Base-by-base conservation (phyloP, 139 green algal species). In the Chlorella sp. region DNA sequence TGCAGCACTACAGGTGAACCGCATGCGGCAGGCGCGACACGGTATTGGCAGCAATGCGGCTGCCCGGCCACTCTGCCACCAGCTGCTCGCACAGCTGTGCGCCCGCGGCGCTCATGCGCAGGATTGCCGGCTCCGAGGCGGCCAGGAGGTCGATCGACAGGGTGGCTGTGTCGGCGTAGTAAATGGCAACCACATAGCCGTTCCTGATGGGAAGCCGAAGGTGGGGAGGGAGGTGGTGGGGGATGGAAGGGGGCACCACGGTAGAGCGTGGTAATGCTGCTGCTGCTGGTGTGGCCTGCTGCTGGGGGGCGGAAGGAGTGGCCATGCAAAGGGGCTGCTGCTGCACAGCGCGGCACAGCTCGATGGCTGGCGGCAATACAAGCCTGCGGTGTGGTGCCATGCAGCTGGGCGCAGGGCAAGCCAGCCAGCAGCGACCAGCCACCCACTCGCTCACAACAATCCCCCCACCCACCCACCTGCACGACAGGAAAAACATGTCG, bases 401-500 rank as follows among this genome's bases (percentile, higher is more conserved):
- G 26, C 28, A 69, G 28, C 14, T 30, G 19, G 32, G 32, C 16
- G 32, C 24, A 6, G 19, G 30, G 20, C 24, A 9, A 17, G 14
- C 6, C 60, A 68, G 60, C 22, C 58, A 6, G 20, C 65, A 28
- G 17, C 9, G 9, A 74, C 68, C 16, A 19, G 13, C 2, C 24
- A 48, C 19, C 38, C 69, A 3, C 60, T 24, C 22, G 2, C 6
- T 24, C 26, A 34, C 19, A 32, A 54, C 60, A 20, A 2, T 34
- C 22, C 2, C 6, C 60, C 60, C 13, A 73, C 11, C 32, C 65
- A 24, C 65, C 1, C 41, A 78, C 72, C 44, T 78, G 72, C 32
- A 78, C 3, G 72, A n/a, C 72, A 78, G 13, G 43, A 62, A 60
- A 20, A 78, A 48, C 72, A 78, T 78, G 72, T 78, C 24, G 1